Base-by-base conservation (phyloP, 805 yeast genomes). In the Sungouiella blattae region DNA sequence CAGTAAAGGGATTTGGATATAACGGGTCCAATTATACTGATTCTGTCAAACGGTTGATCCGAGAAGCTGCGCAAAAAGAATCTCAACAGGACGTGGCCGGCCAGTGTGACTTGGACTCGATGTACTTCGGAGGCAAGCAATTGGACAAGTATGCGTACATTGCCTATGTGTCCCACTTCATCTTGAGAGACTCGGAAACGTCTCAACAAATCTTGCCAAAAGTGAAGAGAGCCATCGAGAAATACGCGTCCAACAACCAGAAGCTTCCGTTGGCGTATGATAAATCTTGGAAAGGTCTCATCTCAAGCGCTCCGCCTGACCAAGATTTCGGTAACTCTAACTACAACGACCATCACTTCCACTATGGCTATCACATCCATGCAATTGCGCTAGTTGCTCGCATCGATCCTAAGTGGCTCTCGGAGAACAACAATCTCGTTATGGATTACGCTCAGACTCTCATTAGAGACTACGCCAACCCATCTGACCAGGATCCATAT, bases 61-160 rank as follows among this genome's bases (percentile, higher is more conserved):
- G 62, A 8, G 47, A 54, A 14, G 75, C 75, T 1, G 83, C 85
- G 2, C 52, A 48, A n/a, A 41, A 56, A 4, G 93, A 84, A 47
- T 57, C 74, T 7, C 50, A 68, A 18, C 75, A 67, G 34, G 85
- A 82, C 42, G 71, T 83, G 23, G 60, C 62, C 4, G 72, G 69
- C 12, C 74, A 71, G 57, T 72, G 83, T n/a, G 64, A 83, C 49
- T 64, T 81, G 8, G 87, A 87, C 43, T 87, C 96, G 0, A 89
- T 89, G 85, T 91, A 91, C 61, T 79, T 86, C 14, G 75, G 95
- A 2, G 98, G 98, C 9, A 91, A 93, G 35, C 42, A 49, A 5
- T 41, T 57, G 17, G 45, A 41, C 32, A 58, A 58, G 36, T 93
- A 85, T 60, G 96, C 98, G 0, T 83, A 84, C 70, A 73, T 93